Evolutionary conservation across 768 basidiomycete species (phyloP).

Genomic region (Tephrocybe sp.): DNA sequence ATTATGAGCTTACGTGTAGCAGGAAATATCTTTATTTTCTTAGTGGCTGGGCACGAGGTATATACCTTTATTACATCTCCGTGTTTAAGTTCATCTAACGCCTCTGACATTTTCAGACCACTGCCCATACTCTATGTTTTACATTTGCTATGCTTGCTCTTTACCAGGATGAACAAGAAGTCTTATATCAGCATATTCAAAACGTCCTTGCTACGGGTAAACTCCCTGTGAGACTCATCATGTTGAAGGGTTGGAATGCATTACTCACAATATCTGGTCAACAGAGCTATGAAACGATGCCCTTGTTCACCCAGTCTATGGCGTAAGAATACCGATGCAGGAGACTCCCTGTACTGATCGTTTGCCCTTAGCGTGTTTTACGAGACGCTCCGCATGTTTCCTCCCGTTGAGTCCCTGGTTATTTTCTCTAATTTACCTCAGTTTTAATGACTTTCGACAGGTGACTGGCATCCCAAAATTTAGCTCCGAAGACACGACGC

Average conservation of each 20-base stretch:
- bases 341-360: background rate
- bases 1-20: background rate
- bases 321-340: slow-evolving; percentile 25
- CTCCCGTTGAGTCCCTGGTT: slow-evolving; percentile 33
- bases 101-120: slow-evolving; percentile 25
- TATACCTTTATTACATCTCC: background rate
- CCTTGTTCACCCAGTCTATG: slow-evolving; percentile 33
- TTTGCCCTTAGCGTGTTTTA: slow-evolving; percentile 38
- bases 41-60: slow-evolving; percentile 65
- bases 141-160: slow-evolving; percentile 40
- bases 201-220: slow-evolving; percentile 27
- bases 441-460: slow-evolving; percentile 18
- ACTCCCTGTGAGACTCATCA: slow-evolving; percentile 23
- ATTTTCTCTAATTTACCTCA: background rate
- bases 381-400: slow-evolving; percentile 47
- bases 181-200: slow-evolving; percentile 35
- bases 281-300: slow-evolving; percentile 40
- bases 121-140: slow-evolving; percentile 36
- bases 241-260: background rate
- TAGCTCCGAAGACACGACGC: slow-evolving; percentile 43
- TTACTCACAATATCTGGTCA: background rate
- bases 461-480: slow-evolving; percentile 41
- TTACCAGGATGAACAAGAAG: slow-evolving; percentile 41
- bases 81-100: background rate
- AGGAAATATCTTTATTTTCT: slow-evolving; percentile 48